Conservation (phyloP, 1,139 yeast species). For the Magnusiomyces tetraspermus region DNA sequence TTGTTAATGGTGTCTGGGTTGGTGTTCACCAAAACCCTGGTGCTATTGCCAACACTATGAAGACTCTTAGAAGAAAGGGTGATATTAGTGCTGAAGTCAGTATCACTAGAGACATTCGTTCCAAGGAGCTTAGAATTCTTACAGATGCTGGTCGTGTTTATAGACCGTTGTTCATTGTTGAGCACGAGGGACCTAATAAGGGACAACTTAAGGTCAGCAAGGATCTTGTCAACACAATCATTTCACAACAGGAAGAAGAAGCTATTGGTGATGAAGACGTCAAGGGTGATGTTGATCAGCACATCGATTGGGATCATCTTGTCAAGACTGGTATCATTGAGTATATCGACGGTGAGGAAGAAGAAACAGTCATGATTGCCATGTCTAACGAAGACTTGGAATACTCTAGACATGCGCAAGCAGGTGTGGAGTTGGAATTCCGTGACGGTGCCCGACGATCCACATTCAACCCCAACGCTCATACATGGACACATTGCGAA, state of each 20-base stretch:
- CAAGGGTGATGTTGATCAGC: conserved; percentile 26
- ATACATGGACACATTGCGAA: conserved; percentile 97
- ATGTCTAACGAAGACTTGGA: conserved; percentile 97
- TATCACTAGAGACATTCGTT: conserved; percentile 92
- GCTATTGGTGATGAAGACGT: conserved; percentile 38
- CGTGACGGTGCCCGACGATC: conserved; percentile 83
- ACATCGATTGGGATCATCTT: conserved; percentile 73
- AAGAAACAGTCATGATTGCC: conserved; percentile 95
- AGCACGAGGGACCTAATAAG: conserved; percentile 62
- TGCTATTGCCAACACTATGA: conserved; percentile 79
- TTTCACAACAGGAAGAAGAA: conserved; percentile 53
- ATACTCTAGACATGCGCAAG: conserved; percentile 48
- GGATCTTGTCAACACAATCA: conserved; percentile 65
- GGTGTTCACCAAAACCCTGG: conserved; percentile 98
- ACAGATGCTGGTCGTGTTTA: conserved; percentile 99
- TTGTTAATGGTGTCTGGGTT: conserved; percentile 98
- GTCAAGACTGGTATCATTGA: conserved; percentile 83
- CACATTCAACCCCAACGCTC: conserved; percentile 50
- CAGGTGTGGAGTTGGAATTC: conserved; percentile 38
- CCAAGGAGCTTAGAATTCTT: conserved; percentile 87
- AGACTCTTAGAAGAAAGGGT: conserved; percentile 87
- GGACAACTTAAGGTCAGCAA: conserved; percentile 79
- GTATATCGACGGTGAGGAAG: conserved; percentile 95
- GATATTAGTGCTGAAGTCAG: conserved; percentile 95
- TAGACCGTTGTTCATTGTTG: conserved; percentile 88